A percentile compares a stretch with the other conserved stretches of the same genome.
These are phyloP conservation scores for Leptographium flavum DNA, from an alignment of 2,329 filamentous ascomycete genomes.

Conservation along the genomic window DNA sequence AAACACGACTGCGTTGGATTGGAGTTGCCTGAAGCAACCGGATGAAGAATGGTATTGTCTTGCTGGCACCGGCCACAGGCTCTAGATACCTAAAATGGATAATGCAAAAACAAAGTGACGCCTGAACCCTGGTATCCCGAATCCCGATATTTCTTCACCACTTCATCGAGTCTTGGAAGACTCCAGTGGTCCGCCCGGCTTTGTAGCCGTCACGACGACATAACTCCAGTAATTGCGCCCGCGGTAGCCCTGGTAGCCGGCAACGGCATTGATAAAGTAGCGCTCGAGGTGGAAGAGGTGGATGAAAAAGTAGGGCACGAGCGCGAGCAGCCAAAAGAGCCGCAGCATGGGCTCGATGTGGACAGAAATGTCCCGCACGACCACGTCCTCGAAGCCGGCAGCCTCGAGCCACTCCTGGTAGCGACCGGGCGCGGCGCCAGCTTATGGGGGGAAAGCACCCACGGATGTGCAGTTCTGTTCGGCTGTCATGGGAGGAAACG, in stretches of 20 bases:
- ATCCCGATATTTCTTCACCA: too few species aligned
- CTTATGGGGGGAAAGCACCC: slow-evolving; percentile 31
- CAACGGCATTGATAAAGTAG: slow-evolving; percentile 33
- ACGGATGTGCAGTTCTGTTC: slow-evolving; percentile 25
- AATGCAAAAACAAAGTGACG: background rate
- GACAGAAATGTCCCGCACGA: slow-evolving; percentile 26
- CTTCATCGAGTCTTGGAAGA: background rate
- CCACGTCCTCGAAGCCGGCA: slow-evolving; percentile 29
- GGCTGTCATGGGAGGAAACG: too few species aligned
- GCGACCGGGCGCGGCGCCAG: slow-evolving; percentile 21
- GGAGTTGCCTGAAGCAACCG: too few species aligned
- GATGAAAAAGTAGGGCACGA: slow-evolving; percentile 31
- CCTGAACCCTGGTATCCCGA: too few species aligned
- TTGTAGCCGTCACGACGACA: slow-evolving; percentile 21
- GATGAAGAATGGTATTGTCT: too few species aligned
- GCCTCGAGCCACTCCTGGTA: slow-evolving; percentile 26
- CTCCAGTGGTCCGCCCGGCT: slow-evolving; percentile 15
- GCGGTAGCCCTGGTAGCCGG: slow-evolving; percentile 23
- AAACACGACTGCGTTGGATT: too few species aligned
- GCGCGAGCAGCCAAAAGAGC: slow-evolving; percentile 30
- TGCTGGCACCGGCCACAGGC: too few species aligned
- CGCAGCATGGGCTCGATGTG: slow-evolving; percentile 33
- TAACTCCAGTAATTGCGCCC: slow-evolving; percentile 20
- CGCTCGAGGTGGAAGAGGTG: slow-evolving; percentile 26
- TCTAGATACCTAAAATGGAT: background rate